phyloP scores from a whole-genome alignment of 2,329 filamentous ascomycete species.

The Aspergillus brasiliensis region DNA sequence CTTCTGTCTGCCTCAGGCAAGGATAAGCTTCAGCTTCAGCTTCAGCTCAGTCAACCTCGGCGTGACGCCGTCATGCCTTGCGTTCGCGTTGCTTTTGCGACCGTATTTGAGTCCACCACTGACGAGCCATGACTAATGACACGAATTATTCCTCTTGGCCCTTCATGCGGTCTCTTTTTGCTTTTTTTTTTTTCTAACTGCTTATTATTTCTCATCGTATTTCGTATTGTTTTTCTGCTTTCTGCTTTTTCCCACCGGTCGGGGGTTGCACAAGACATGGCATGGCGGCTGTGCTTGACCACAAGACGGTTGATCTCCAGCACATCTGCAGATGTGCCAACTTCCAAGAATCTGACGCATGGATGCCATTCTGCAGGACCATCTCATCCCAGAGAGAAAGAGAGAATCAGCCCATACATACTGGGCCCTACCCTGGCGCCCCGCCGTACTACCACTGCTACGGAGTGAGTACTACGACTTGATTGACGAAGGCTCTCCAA shows the following conservation, averaged over 20 bases:
- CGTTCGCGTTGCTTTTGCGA: not conserved
- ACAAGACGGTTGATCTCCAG: slow-evolving; percentile 3
- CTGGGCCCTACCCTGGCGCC: not conserved
- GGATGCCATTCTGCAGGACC: slow-evolving; percentile 7
- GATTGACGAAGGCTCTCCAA: not conserved
- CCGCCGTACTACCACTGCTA: not conserved
- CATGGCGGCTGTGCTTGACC: not conserved
- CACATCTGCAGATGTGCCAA: not conserved
- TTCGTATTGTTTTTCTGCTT: slow-evolving; percentile 12
- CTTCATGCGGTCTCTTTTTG: no score
- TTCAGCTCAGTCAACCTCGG: not conserved
- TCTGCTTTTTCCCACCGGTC: not conserved
- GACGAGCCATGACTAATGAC: no score
- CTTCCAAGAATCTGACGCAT: slow-evolving; percentile 1
- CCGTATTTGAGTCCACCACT: not conserved
- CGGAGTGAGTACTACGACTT: no score
- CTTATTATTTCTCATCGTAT: not conserved
- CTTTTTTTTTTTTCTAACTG: not conserved
- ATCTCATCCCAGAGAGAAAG: not conserved
- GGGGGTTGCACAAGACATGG: slow-evolving; percentile 12
- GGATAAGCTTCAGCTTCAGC: not conserved
- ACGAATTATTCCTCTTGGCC: no score
- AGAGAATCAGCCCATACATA: slow-evolving; percentile 1
- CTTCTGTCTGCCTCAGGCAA: slow-evolving; percentile 1
- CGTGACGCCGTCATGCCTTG: not conserved